These are phyloP conservation scores for Phaeosphaeriaceae sp. DNA, from an alignment of 2,329 filamentous ascomycete genomes.

Conservation along the genomic window DNA sequence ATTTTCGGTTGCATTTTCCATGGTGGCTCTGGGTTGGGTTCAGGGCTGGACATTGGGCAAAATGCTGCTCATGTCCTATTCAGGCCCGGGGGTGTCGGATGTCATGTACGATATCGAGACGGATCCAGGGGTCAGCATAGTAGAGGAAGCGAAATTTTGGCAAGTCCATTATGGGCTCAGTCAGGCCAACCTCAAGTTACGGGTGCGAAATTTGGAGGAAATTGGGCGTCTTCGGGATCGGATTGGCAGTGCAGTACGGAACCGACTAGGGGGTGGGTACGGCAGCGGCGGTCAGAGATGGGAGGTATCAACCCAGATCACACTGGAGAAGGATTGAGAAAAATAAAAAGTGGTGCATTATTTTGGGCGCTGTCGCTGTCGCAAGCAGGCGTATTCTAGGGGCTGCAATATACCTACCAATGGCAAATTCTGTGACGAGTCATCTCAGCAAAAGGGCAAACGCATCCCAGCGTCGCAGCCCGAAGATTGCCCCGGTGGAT, in stretches of 20 bases:
- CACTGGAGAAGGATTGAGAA: constrained; percentile 55
- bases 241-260: constrained; percentile 79
- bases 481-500: constrained; percentile 20
- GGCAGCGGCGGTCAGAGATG: constrained; percentile 81
- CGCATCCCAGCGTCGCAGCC: constrained; percentile 28
- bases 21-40: constrained; percentile 86
- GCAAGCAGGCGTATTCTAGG: constrained; percentile 17
- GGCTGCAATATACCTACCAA: constrained; percentile 27
- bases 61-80: constrained; percentile 95
- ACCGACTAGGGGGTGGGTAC: constrained; percentile 85
- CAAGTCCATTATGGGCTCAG: constrained; percentile 97
- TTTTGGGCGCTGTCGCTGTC: constrained; percentile 22
- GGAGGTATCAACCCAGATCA: constrained; percentile 91
- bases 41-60: constrained; percentile 85
- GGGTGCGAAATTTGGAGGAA: constrained; percentile 68
- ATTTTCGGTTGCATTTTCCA: constrained; percentile 78
- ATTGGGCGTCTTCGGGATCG: constrained; percentile 76
- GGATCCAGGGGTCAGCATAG: constrained; percentile 74
- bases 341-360: constrained; percentile 5
- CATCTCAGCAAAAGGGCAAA: constrained; percentile 19
- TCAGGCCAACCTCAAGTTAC: constrained; percentile 90
- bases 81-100: constrained; percentile 65
- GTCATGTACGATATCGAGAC: constrained; percentile 86
- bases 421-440: constrained; percentile 28
- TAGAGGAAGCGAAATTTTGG: constrained; percentile 96